Conservation (phyloP, 345 rosid species). For the Eucalyptus curtisii region DNA sequence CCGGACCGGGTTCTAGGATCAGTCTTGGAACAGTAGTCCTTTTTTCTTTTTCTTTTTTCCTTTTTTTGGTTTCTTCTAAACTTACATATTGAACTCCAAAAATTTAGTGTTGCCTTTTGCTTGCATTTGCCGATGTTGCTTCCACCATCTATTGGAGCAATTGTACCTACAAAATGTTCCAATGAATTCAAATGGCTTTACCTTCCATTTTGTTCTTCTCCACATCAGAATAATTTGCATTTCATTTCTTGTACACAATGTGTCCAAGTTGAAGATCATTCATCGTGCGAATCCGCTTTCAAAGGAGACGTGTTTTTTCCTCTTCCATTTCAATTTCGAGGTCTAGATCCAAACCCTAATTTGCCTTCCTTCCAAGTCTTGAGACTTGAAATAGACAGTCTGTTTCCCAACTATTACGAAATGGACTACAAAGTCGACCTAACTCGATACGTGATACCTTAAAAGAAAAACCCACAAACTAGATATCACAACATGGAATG, state of each 20-base stretch:
- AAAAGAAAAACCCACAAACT: neutral
- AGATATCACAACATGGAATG: neutral
- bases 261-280: neutral
- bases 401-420: neutral
- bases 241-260: neutral
- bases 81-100: neutral
- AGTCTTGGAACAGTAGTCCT: neutral
- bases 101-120: neutral
- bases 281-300: neutral
- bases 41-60: neutral
- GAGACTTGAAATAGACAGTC: neutral
- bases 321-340: neutral
- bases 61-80: neutral
- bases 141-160: neutral
- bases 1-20: fast-evolving
- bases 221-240: neutral
- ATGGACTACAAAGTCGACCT: neutral
- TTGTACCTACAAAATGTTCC: neutral
- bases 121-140: neutral
- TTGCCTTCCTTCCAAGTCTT: neutral
- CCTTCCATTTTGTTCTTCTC: too few relatives aligned
- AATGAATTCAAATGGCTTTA: neutral
- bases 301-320: neutral
- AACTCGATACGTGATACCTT: neutral
- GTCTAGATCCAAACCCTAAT: neutral